phyloP scores from a whole-genome alignment of 768 basidiomycete species.

The Mycena metata region DNA sequence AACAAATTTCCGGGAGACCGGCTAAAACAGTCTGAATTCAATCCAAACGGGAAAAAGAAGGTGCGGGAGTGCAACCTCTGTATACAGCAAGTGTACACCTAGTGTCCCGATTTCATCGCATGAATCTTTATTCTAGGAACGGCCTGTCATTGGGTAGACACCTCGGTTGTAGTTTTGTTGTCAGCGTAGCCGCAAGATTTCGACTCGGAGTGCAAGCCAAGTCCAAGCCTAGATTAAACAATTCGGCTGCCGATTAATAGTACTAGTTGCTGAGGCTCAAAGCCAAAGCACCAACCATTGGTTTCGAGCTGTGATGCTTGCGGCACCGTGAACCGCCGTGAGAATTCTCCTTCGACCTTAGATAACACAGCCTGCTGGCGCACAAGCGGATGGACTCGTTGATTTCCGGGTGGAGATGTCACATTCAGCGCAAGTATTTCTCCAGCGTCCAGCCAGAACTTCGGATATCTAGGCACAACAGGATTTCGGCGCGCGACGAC shows the following conservation, averaged over 20 bases:
- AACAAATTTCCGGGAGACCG: not conserved
- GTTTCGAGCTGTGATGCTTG: not conserved
- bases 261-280: too few species aligned
- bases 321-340: not conserved
- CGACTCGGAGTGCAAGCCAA: too few species aligned
- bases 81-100: not conserved
- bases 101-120: conserved; percentile 7
- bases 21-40: not conserved
- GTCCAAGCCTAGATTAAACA: too few species aligned
- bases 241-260: too few species aligned
- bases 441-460: too few species aligned
- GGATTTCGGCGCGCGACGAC: too few species aligned
- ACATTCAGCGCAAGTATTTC: too few species aligned
- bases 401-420: not conserved
- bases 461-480: too few species aligned
- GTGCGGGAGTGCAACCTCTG: not conserved
- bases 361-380: too few species aligned
- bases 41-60: not conserved
- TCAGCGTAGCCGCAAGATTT: not conserved
- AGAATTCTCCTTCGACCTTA: not conserved
- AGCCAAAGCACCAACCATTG: too few species aligned
- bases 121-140: not conserved
- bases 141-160: not conserved
- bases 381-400: not conserved
- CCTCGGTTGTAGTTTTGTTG: too few species aligned